These are phyloP conservation scores for Gossypium schwendimanii DNA, from an alignment of 441 rosid genomes.

Conservation along the genomic window DNA sequence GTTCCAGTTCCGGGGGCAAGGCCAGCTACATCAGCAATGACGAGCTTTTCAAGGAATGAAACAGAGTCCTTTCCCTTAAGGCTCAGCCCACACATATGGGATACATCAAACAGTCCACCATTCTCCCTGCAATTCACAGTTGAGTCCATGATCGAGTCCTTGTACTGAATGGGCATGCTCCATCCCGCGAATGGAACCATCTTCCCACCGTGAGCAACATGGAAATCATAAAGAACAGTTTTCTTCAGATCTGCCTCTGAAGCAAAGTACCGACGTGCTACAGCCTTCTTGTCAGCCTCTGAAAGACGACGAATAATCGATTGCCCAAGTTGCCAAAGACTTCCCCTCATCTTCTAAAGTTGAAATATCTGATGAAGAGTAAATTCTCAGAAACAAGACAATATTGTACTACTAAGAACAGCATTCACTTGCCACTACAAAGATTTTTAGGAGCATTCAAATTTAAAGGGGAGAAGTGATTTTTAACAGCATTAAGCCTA, in stretches of 20 bases:
- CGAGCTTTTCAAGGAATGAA: slow-evolving; percentile 85
- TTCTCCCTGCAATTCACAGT: slow-evolving; percentile 82
- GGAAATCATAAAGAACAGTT: slow-evolving; percentile 82
- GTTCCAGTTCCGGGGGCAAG: slow-evolving; percentile 81
- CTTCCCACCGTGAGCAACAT: slow-evolving; percentile 72
- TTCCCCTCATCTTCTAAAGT: slow-evolving; percentile 69
- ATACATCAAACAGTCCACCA: slow-evolving; percentile 85
- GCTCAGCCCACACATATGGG: slow-evolving; percentile 97
- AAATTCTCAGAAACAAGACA: not conserved
- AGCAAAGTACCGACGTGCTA: slow-evolving; percentile 55
- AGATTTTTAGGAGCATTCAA: not conserved
- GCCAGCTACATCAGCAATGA: slow-evolving; percentile 80
- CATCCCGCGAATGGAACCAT: slow-evolving; percentile 99
- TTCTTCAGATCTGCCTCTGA: slow-evolving; percentile 78
- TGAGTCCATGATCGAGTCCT: slow-evolving; percentile 95
- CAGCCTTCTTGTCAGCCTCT: slow-evolving; percentile 60
- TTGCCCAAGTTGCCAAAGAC: slow-evolving; percentile 92
- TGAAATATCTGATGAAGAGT: slow-evolving; percentile 23
- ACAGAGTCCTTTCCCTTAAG: slow-evolving; percentile 86
- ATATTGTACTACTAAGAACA: not conserved
- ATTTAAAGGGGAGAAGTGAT: not conserved
- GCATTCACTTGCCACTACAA: not conserved
- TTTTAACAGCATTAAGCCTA: not conserved
- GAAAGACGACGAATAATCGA: slow-evolving; percentile 74
- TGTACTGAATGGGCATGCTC: slow-evolving; percentile 99